Conservation (phyloP, 164 flowering plant species). For the Euptelea pleiosperma region DNA sequence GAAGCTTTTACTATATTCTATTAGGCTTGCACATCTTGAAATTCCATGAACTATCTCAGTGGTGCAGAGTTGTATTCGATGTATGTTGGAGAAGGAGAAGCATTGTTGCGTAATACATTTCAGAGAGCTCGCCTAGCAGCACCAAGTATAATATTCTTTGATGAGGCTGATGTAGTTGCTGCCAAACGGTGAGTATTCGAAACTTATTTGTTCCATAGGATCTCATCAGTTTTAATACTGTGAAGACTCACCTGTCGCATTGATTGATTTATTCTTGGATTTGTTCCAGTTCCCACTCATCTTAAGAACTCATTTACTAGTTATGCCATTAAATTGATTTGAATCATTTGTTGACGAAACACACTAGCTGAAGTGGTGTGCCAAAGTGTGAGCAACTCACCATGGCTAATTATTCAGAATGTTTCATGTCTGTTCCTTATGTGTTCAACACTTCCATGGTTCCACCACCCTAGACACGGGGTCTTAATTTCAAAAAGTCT, state of each 20-base stretch:
- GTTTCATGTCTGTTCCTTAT: too few relatives aligned
- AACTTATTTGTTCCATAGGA: not conserved
- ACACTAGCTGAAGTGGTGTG: not conserved
- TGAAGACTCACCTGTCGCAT: not conserved
- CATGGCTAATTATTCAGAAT: too few relatives aligned
- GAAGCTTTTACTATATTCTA: not conserved
- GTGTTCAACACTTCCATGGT: too few relatives aligned
- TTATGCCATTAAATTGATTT: not conserved
- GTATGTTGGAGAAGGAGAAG: constrained; percentile 99
- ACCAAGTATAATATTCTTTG: constrained; percentile 94
- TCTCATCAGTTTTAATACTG: constrained; percentile 6
- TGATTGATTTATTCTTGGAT: too few relatives aligned
- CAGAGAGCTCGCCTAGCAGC: constrained; percentile 90
- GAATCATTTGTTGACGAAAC: not conserved
- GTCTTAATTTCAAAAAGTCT: too few relatives aligned
- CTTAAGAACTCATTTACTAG: too few relatives aligned
- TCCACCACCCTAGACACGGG: too few relatives aligned
- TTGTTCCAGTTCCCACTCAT: too few relatives aligned
- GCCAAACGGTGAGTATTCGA: constrained; percentile 54
- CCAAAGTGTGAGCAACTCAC: too few relatives aligned
- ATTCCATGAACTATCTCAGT: constrained; percentile 39
- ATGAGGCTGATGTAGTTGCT: constrained; percentile 89
- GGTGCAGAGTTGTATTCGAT: constrained; percentile 93
- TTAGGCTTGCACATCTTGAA: constrained; percentile 9
- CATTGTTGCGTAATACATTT: constrained; percentile 81